These are phyloP conservation scores for Sapria himalayana DNA, from an alignment of 345 rosid species.

Conservation along the genomic window DNA sequence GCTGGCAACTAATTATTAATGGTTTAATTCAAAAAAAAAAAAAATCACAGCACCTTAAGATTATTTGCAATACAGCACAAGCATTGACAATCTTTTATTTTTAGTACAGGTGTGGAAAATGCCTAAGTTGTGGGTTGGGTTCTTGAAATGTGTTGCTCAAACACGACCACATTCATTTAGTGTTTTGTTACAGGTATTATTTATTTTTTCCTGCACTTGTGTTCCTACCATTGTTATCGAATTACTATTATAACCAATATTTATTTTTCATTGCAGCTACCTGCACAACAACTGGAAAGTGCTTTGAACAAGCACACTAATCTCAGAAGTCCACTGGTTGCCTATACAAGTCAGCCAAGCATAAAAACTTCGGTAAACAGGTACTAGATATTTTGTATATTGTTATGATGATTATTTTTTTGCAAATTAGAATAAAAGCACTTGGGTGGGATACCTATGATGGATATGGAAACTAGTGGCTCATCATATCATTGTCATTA, in stretches of 20 bases:
- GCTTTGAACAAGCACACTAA: slow-evolving; percentile 50
- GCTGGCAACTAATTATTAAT: no score
- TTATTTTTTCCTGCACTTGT: neutral
- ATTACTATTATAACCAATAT: slow-evolving; percentile 3
- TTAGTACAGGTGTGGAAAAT: slow-evolving; percentile 68
- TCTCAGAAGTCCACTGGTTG: slow-evolving; percentile 51
- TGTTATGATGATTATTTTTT: neutral
- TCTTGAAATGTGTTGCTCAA: slow-evolving; percentile 84
- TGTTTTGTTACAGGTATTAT: slow-evolving; percentile 61
- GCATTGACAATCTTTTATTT: slow-evolving; percentile 1
- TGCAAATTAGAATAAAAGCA: neutral
- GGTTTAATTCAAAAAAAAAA: no score
- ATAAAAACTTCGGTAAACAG: slow-evolving; percentile 45
- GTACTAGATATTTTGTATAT: slow-evolving; percentile 16
- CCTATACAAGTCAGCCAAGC: slow-evolving; percentile 50
- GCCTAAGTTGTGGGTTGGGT: slow-evolving; percentile 96
- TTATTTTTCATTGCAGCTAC: slow-evolving; percentile 39
- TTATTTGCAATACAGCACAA: no score
- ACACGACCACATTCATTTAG: slow-evolving; percentile 82
- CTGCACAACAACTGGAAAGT: slow-evolving; percentile 63
- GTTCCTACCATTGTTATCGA: slow-evolving; percentile 1
- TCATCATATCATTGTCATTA: neutral
- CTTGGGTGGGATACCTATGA: neutral
- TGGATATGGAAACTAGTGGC: neutral
- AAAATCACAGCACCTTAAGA: no score